Base-by-base conservation (phyloP, 2,329 filamentous ascomycete species). In the Diaporthe citrichinensis region DNA sequence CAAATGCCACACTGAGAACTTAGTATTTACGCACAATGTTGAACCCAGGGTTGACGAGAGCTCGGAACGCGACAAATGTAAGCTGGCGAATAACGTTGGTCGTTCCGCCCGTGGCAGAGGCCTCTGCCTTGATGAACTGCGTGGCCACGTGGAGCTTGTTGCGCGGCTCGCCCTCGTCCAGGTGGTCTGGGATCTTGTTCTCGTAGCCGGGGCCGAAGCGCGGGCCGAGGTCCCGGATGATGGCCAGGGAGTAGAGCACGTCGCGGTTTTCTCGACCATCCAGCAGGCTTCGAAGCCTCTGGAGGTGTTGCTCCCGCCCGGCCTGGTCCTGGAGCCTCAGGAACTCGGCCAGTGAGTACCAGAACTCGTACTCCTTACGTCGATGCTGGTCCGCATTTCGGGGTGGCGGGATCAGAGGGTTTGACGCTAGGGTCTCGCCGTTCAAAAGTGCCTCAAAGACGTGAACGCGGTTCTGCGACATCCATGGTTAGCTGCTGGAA, bases 201-300 rank as follows among this genome's bases (percentile, higher is more conserved):
- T 89, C 89, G 44, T 90, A 90, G 78, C 89, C 90, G 15, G 91
- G 86, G 20, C 90, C 89, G 80, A 89, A 91, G 61, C 92, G 90
- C 44, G 92, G 91, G 61, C 94, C 92, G 68, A 95, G 88, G 77
- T 96, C 92, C 36, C 95, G 92, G 23, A 94, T 92, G 73, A 98
- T 91, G 12, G 94, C 94, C 78, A 98, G 93, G 0, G 94, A 97
- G 84, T 98, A 98, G 74, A 98, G 90, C 25, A 98, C 93, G 82
- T 98, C 95, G 72, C 96, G 92, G 80, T 96, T 97, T 85, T 98
- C 96, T 34, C 93, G 90, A 65, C 93, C 93, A 79, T 95, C 94
- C 17, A 98, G 88, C 31, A 96, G 88, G 74, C 89, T 89, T 44
- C 95, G 92, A 83, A 95, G 90, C 71, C 89, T 88, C 6, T 84